phyloP scores from a whole-genome alignment of 371 early-diverging fungal species.

The Capillidium heterosporum region DNA sequence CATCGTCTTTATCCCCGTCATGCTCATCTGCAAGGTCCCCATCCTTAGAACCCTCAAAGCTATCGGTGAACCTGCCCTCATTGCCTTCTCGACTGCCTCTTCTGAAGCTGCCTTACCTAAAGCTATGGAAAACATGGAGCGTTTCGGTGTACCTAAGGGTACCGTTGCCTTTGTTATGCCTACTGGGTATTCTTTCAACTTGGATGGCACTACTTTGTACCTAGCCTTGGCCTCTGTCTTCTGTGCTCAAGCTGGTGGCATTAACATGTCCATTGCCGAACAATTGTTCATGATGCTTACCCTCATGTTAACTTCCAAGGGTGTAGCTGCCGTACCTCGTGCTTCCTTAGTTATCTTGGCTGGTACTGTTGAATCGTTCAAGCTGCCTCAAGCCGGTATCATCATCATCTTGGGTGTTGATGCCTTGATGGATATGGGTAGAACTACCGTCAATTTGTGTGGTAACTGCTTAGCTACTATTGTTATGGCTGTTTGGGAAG shows the following conservation, averaged over 20 bases:
- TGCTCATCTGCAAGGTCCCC: slow-evolving; percentile 32
- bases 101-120: slow-evolving; percentile 62
- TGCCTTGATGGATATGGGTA: slow-evolving; percentile 62
- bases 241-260: slow-evolving; percentile 42
- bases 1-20: slow-evolving; percentile 42
- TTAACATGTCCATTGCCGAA: slow-evolving; percentile 29
- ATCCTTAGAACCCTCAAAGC: slow-evolving; percentile 29
- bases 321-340: slow-evolving; percentile 64
- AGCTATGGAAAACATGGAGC: slow-evolving; percentile 53
- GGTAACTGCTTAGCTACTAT: slow-evolving; percentile 60
- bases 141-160: slow-evolving; percentile 48
- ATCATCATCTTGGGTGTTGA: slow-evolving; percentile 50
- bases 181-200: slow-evolving; percentile 64
- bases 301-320: slow-evolving; percentile 57
- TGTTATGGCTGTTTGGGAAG: slow-evolving; percentile 54
- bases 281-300: slow-evolving; percentile 54
- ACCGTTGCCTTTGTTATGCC: slow-evolving; percentile 59
- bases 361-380: slow-evolving; percentile 26
- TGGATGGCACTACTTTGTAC: slow-evolving; percentile 67
- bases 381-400: slow-evolving; percentile 34
- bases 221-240: slow-evolving; percentile 43
- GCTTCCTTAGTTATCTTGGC: slow-evolving; percentile 46
- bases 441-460: slow-evolving; percentile 49
- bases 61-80: slow-evolving; percentile 40
- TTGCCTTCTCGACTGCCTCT: slow-evolving; percentile 74